phyloP scores from a whole-genome alignment of 2,329 filamentous ascomycete species.

The Colletotrichum tanaceti region DNA sequence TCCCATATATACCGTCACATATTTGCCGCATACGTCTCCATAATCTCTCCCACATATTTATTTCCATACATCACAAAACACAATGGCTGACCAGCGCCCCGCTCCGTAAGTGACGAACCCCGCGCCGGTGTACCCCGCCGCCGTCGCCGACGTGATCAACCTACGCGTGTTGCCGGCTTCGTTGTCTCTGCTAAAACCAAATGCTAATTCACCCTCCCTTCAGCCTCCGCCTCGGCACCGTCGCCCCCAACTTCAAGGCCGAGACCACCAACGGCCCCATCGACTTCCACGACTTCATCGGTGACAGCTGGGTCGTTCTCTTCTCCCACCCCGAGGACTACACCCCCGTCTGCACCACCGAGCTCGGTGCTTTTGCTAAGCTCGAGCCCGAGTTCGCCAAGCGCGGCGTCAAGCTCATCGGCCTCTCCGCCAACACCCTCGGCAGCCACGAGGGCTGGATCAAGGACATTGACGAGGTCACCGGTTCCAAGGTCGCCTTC shows the following conservation, averaged over 20 bases:
- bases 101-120: conserved; percentile 40
- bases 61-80: conserved; percentile 18
- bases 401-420: conserved; percentile 90
- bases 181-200: background rate
- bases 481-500: conserved; percentile 76
- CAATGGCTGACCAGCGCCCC: conserved; percentile 41
- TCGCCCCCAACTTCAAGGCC: conserved; percentile 85
- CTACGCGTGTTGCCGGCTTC: background rate
- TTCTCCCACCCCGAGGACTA: conserved; percentile 92
- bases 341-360: conserved; percentile 95
- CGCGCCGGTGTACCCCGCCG: conserved; percentile 13
- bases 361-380: conserved; percentile 93
- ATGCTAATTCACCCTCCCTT: conserved; percentile 19
- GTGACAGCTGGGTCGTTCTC: conserved; percentile 82
- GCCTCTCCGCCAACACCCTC: conserved; percentile 87
- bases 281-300: conserved; percentile 85
- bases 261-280: conserved; percentile 83
- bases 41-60: background rate
- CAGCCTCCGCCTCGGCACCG: conserved; percentile 73
- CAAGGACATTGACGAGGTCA: conserved; percentile 85
- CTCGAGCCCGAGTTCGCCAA: conserved; percentile 88
- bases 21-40: background rate
- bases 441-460: conserved; percentile 90
- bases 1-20: background rate
- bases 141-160: background rate